Percentiles rank a stretch among this genome's conserved stretches.
Evolutionary conservation across 768 basidiomycete genomes (phyloP).

Genomic region (Phaeotremella skinneri): DNA sequence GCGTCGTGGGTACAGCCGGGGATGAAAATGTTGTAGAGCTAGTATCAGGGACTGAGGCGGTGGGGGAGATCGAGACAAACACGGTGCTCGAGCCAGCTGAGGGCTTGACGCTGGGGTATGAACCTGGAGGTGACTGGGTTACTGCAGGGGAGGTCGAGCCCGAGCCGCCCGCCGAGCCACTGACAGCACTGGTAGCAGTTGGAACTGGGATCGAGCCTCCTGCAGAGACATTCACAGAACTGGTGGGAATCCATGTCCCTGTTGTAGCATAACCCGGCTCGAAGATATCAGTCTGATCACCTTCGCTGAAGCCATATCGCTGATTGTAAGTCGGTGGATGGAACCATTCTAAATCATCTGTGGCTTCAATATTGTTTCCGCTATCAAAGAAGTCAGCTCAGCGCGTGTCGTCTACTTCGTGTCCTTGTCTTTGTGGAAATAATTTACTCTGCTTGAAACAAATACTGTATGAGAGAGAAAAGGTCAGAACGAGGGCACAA

Average conservation of each 20-base stretch:
- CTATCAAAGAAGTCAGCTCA: slow-evolving; percentile 2
- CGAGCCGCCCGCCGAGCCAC: too few relatives aligned
- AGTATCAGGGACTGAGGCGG: neutral
- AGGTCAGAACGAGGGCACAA: neutral
- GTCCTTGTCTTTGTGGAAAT: neutral
- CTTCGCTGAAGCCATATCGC: slow-evolving; percentile 69
- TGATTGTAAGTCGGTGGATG: slow-evolving; percentile 59
- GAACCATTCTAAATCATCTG: slow-evolving; percentile 12
- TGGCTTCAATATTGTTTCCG: slow-evolving; percentile 27
- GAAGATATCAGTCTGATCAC: slow-evolving; percentile 73
- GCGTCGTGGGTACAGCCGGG: too few relatives aligned
- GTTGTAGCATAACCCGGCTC: too few relatives aligned
- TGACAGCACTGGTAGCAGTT: neutral
- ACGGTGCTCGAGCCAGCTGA: too few relatives aligned
- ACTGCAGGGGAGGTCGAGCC: too few relatives aligned
- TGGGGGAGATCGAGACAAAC: too few relatives aligned
- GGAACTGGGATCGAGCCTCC: neutral
- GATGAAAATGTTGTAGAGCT: neutral
- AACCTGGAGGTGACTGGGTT: too few relatives aligned
- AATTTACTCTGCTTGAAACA: slow-evolving; percentile 15
- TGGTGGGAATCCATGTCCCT: too few relatives aligned
- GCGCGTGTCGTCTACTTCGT: slow-evolving; percentile 53
- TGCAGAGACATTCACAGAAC: too few relatives aligned
- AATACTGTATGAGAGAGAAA: slow-evolving; percentile 2
- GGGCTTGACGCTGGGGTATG: too few relatives aligned